Percentiles rank a stretch among this genome's conserved stretches.
Evolutionary conservation across 371 early-diverging fungal genomes (phyloP).

Genomic region (Apophysomyces ossiformis): DNA sequence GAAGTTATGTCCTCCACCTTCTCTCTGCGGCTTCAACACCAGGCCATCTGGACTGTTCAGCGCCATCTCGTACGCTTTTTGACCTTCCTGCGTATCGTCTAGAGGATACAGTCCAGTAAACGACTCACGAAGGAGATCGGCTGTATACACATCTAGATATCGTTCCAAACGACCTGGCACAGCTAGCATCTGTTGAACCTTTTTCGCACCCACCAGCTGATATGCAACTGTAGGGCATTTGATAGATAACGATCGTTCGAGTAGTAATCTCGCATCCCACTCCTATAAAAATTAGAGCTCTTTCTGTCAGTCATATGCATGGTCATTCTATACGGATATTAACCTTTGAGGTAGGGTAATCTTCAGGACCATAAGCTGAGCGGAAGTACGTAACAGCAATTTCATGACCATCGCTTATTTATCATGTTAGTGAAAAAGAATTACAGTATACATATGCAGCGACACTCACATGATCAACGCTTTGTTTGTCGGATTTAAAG

Average conservation of each 20-base stretch:
- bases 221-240: slow-evolving; percentile 92
- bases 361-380: slow-evolving; percentile 91
- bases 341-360: slow-evolving; percentile 77
- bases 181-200: slow-evolving; percentile 93
- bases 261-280: slow-evolving; percentile 84
- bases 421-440: slow-evolving; percentile 10
- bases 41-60: slow-evolving; percentile 65
- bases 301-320: too few species aligned
- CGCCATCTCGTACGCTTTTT: slow-evolving; percentile 71
- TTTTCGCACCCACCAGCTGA: slow-evolving; percentile 95
- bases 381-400: slow-evolving; percentile 92
- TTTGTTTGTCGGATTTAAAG: slow-evolving; percentile 57
- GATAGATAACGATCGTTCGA: slow-evolving; percentile 85
- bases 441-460: not conserved
- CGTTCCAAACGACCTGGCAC: slow-evolving; percentile 81
- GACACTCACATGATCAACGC: slow-evolving; percentile 61
- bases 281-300: slow-evolving; percentile 47
- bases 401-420: slow-evolving; percentile 68
- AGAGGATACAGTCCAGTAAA: slow-evolving; percentile 94
- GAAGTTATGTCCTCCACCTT: slow-evolving; percentile 97
- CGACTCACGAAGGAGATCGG: slow-evolving; percentile 64
- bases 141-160: slow-evolving; percentile 62
- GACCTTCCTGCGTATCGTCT: slow-evolving; percentile 72
- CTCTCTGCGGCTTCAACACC: slow-evolving; percentile 97
- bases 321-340: not conserved